Conservation (phyloP, 805 yeast genomes). For the Saccharomycopsis javanensis region DNA sequence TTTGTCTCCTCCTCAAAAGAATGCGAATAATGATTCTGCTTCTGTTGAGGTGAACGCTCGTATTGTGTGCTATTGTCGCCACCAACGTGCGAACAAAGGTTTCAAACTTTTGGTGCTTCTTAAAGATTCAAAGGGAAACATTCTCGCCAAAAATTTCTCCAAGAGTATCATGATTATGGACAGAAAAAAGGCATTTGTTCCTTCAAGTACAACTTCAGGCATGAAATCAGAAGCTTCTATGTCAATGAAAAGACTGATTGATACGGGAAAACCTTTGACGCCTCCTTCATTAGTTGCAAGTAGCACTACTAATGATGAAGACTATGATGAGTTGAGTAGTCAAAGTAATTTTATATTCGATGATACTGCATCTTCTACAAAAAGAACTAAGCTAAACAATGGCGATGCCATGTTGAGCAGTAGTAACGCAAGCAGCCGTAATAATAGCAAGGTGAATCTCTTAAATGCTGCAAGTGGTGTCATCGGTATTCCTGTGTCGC, state of each 20-base stretch:
- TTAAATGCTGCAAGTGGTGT: neutral
- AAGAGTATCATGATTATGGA: slow-evolving; percentile 86
- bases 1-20: slow-evolving; percentile 44
- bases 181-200: slow-evolving; percentile 56
- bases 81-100: slow-evolving; percentile 83
- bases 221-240: slow-evolving; percentile 6
- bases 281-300: neutral
- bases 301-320: neutral
- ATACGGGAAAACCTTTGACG: neutral
- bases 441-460: neutral
- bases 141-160: slow-evolving; percentile 65
- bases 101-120: slow-evolving; percentile 64
- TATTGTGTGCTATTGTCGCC: slow-evolving; percentile 92
- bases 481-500: neutral
- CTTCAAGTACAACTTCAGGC: slow-evolving; percentile 20
- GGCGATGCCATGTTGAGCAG: neutral
- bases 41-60: slow-evolving; percentile 50
- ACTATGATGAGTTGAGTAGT: neutral
- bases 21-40: neutral
- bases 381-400: neutral
- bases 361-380: neutral
- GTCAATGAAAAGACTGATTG: neutral
- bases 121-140: slow-evolving; percentile 45
- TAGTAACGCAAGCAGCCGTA: neutral
- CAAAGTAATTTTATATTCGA: neutral